These are phyloP conservation scores for Chaetomium strumarium DNA, from an alignment of 2,329 filamentous ascomycete genomes.

Conservation along the genomic window DNA sequence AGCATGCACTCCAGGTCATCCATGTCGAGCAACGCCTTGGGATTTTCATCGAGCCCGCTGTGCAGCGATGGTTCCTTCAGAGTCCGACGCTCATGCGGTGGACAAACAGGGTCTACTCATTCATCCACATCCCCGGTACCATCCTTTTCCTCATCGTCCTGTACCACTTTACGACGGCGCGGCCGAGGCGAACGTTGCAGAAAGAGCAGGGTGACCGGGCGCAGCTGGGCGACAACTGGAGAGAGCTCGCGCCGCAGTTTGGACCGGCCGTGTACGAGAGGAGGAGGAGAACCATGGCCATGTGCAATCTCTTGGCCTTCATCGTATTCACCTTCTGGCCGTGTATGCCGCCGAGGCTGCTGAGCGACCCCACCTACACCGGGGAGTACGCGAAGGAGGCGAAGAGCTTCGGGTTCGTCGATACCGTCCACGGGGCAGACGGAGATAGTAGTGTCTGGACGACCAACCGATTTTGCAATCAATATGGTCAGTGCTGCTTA, in stretches of 20 bases:
- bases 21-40: constrained; percentile 58
- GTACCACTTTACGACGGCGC: constrained; percentile 64
- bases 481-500: constrained; percentile 51
- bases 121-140: constrained; percentile 72
- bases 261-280: constrained; percentile 48
- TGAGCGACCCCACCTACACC: constrained; percentile 49
- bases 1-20: constrained; percentile 63
- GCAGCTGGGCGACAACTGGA: constrained; percentile 34
- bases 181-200: constrained; percentile 25
- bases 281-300: constrained; percentile 53
- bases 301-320: constrained; percentile 57
- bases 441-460: constrained; percentile 66
- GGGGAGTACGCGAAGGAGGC: constrained; percentile 52
- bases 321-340: constrained; percentile 57
- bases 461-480: constrained; percentile 67
- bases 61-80: constrained; percentile 50
- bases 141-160: constrained; percentile 61
- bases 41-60: constrained; percentile 58
- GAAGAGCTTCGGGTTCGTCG: constrained; percentile 55
- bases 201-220: constrained; percentile 12
- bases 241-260: constrained; percentile 35
- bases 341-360: constrained; percentile 57
- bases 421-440: constrained; percentile 49
- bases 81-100: constrained; percentile 55
- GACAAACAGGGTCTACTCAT: constrained; percentile 69